Base-by-base conservation (phyloP, 2,329 filamentous ascomycete genomes). In the Ophiostoma fasciatum region DNA sequence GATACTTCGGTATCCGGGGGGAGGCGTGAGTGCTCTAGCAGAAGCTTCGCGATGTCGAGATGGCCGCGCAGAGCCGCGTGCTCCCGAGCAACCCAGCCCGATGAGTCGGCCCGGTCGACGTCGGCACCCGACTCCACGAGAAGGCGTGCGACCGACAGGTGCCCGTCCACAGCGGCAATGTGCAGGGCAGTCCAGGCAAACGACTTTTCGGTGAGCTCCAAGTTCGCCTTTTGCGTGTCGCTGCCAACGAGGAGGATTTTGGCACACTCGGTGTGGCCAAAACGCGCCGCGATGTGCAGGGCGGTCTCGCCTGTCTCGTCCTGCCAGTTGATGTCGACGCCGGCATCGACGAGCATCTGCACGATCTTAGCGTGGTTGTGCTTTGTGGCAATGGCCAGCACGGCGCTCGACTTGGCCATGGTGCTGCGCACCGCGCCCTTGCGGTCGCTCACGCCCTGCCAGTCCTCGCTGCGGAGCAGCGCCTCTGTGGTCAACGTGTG, bases 151-250 rank as follows among this genome's bases (percentile, higher is more conserved):
- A 94, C 73, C 0, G 68, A 59, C 10, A 84, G 56, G 45, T 85
- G 79, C 0, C 88, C 88, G 50, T 98, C 87, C 3, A 96, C 88
- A 36, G 81, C 82, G 9, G 88, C 83, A 44, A 94, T 80, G 51
- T 94, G 90, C 11, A 98, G 63, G n/a, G 90, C 83, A 1, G 90
- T 94, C 88, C 90, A 98, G 4, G 79, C 75, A 51, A 92, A 96
- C 0, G 80, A 79, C 36, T 79, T 81, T 51, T 98, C 90, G 0
- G 70, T 60, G 25, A 92, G 60, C 7, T 44, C 38, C 7, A 43
- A 37, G 42, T 94, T 62, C 1, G 78, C 76, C 49, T 78, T 83
- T 46, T 90, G 82, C 12, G 20, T 30, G 6, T 65, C 58, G 1
- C 72, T 78, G 3, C 82, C 82, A 13, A 76, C 65, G 3, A 96